Evolutionary conservation across 2,329 filamentous ascomycete species (phyloP), one percentile per base, ranked within the genome.

Genomic region (Cryphonectria radicalis): DNA sequence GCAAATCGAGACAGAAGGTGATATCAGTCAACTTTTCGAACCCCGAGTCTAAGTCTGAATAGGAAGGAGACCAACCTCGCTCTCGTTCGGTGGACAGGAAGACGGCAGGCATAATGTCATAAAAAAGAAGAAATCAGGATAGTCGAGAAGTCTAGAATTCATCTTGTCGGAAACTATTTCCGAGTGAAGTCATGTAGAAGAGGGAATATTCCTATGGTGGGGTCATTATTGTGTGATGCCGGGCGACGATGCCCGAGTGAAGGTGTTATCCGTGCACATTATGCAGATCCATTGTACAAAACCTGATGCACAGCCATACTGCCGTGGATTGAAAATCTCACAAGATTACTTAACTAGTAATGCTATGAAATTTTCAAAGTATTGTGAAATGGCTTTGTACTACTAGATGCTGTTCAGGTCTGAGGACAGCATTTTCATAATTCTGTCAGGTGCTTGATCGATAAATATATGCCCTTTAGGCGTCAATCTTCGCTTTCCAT

Each of bases 1-100:
- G 28, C 42, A 25, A 32, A 13, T 28, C 14, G 42, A 35, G 28
- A 28, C 14, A 32, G 3, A 17, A 28, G 17, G 53, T 50, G 42
- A 46, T 50, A 28, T n/a, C 42, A 50, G 37, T 28, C 43, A 50
- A 50, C 5, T 32, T 22, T 65, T 62, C n/a, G 37, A 68, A 68
- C 28, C 66, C 66, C 66, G 66, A 62, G 42, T 22, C 66, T 68
- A 68, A 19, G 10, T 68, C 57, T 28, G 35, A 37, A 25, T 35
- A 68, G 66, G 66, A 42, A 68, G 66, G 66, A 68, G 57, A 43
- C 42, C 28, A 17, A 50, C 63, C 25, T 53, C 28, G 22, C n/a
- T 11, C 19, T 65, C 22, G n/a, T 22, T 50, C 63, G 17, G 37
- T 50, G 17, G 43, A 17, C 17, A 46, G n/a, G 40, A 28, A 25